Percentiles rank a stretch among this genome's conserved stretches.
Evolutionary conservation across 2,329 filamentous ascomycete species (phyloP).

Genomic region (Verticillium alfalfae): DNA sequence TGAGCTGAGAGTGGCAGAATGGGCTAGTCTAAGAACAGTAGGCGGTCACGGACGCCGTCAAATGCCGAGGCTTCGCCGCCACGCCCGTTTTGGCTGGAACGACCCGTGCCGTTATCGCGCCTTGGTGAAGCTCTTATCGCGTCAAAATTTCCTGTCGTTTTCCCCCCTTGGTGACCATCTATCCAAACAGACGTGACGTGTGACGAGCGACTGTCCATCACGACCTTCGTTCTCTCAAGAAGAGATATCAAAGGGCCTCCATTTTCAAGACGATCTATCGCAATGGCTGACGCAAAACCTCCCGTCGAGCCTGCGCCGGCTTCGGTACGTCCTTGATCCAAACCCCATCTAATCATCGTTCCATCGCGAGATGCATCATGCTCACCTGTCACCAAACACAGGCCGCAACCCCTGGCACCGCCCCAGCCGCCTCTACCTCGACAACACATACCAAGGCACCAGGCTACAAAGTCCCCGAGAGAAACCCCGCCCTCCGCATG

Average conservation of each 20-base stretch:
- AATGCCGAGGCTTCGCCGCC: background rate
- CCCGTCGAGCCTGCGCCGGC: constrained; percentile 12
- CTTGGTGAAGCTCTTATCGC: constrained; percentile 3
- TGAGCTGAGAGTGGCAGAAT: background rate
- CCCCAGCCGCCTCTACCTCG: background rate
- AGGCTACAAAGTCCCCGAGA: constrained; percentile 37
- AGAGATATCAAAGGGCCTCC: background rate
- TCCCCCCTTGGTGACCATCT: background rate
- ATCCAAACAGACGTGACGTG: background rate
- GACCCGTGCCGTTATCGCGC: background rate
- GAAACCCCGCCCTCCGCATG: constrained; percentile 71
- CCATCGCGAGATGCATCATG: background rate
- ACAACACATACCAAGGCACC: constrained; percentile 6
- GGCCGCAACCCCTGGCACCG: constrained; percentile 1
- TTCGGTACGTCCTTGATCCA: constrained; percentile 1
- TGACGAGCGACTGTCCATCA: background rate
- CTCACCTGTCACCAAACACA: constrained; percentile 1
- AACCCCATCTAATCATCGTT: background rate
- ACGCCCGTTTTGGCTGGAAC: background rate
- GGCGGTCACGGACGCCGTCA: background rate
- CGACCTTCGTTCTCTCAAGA: background rate
- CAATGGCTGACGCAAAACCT: constrained; percentile 17
- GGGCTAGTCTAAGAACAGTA: background rate
- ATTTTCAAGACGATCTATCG: background rate
- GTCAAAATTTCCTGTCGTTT: constrained; percentile 4